phyloP scores from a whole-genome alignment of 192 early-diverging fungal genomes.

The Umbelopsis ramanniana region DNA sequence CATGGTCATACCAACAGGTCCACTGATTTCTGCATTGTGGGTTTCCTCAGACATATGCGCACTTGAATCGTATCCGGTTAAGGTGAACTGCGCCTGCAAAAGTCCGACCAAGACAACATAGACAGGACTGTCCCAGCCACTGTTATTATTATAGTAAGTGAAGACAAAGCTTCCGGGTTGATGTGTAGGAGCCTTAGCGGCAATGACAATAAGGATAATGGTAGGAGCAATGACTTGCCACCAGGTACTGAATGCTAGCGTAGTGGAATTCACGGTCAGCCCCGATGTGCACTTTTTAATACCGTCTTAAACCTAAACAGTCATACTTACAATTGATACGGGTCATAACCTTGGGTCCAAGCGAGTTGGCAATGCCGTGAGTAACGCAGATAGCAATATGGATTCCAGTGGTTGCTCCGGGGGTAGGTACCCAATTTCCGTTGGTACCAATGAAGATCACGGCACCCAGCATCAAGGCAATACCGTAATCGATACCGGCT shows the following conservation, averaged over 20 bases:
- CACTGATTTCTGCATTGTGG: conserved; percentile 48
- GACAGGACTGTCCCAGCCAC: conserved; percentile 35
- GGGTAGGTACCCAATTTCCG: conserved; percentile 29
- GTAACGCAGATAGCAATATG: conserved; percentile 50
- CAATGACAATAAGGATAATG: conserved; percentile 48
- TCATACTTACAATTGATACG: conserved; percentile 31
- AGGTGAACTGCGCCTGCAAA: conserved; percentile 54
- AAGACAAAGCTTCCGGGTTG: conserved; percentile 55
- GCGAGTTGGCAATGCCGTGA: conserved; percentile 52
- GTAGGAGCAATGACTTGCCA: conserved; percentile 52
- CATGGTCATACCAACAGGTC: conserved; percentile 50
- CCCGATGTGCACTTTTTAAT: too few species aligned
- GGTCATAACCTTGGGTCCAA: conserved; percentile 39
- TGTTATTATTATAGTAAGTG: conserved; percentile 48
- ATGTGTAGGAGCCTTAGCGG: conserved; percentile 48
- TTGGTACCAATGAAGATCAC: conserved; percentile 38
- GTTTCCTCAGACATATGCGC: conserved; percentile 59
- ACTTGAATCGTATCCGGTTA: conserved; percentile 54
- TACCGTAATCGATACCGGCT: conserved; percentile 55
- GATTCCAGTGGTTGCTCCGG: conserved; percentile 39
- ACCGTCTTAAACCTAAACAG: too few species aligned
- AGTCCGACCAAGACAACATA: conserved; percentile 42
- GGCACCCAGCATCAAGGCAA: conserved; percentile 51
- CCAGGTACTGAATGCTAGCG: conserved; percentile 39
- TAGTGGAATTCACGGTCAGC: neutral